These are phyloP conservation scores for Cystobasidium ongulense DNA, from an alignment of 768 basidiomycete genomes.

Conservation along the genomic window DNA sequence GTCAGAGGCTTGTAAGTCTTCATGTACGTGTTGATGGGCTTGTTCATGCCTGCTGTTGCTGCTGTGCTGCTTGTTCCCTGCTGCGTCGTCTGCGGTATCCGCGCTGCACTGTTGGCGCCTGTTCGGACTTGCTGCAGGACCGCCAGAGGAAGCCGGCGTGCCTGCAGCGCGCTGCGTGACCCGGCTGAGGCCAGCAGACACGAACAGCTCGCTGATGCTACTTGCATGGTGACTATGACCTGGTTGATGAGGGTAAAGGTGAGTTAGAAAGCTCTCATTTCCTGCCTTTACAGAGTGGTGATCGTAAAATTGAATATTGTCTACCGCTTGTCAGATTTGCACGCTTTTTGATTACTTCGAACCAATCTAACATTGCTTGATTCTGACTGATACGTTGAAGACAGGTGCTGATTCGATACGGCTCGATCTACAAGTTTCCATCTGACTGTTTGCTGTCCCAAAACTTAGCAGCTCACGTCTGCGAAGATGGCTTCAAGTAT, in stretches of 20 bases:
- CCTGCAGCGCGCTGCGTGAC: not conserved
- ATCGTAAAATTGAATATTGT: no score
- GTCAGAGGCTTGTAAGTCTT: constrained; percentile 86
- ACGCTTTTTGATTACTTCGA: no score
- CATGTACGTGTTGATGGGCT: constrained; percentile 49
- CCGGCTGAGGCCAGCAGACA: not conserved
- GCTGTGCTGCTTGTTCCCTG: not conserved
- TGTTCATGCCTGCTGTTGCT: not conserved
- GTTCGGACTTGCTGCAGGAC: constrained; percentile 19
- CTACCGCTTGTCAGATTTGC: no score
- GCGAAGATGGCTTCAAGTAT: not conserved
- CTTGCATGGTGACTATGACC: not conserved
- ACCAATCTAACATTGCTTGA: no score
- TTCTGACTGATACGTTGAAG: no score
- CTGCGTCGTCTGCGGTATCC: not conserved
- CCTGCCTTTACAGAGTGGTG: not conserved
- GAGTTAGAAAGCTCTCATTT: not conserved
- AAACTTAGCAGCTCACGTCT: not conserved
- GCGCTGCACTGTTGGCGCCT: constrained; percentile 17
- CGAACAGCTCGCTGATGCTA: not conserved
- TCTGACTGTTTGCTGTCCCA: not conserved
- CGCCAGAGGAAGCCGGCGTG: not conserved
- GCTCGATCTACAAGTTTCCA: no score
- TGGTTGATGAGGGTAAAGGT: not conserved
- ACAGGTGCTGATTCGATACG: no score